Conservation (phyloP, 805 yeast genomes). For the Wickerhamiella brachini region DNA sequence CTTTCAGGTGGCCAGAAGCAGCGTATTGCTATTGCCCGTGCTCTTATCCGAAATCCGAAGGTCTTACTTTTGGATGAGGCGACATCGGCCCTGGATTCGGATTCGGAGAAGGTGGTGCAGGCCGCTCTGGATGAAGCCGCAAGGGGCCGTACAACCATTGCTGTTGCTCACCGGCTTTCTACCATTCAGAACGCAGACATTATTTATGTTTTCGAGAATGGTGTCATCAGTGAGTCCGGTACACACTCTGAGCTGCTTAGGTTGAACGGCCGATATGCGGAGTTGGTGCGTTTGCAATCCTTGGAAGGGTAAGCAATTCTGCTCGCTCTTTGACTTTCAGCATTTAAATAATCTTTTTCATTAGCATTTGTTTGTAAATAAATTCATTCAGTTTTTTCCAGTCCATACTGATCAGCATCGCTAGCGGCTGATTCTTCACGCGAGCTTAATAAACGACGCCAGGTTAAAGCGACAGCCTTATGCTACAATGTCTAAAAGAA, state of each 20-base stretch:
- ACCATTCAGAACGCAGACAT: conserved; percentile 51
- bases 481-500: too few relatives aligned
- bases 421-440: too few relatives aligned
- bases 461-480: too few relatives aligned
- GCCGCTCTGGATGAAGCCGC: conserved; percentile 58
- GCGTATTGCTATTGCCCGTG: conserved; percentile 63
- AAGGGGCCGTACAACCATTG: conserved; percentile 58
- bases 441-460: too few relatives aligned
- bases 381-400: too few relatives aligned
- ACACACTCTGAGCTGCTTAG: conserved; percentile 36
- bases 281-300: conserved; percentile 28
- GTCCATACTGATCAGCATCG: too few relatives aligned
- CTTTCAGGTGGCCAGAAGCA: conserved; percentile 70
- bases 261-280: conserved; percentile 26
- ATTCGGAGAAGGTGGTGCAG: conserved; percentile 69
- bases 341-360: too few relatives aligned
- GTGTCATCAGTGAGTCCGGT: conserved; percentile 49
- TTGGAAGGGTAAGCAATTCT: conserved; percentile 15
- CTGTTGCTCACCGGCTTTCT: conserved; percentile 74
- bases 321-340: too few relatives aligned
- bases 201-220: conserved; percentile 48
- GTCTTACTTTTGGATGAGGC: conserved; percentile 57
- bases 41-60: conserved; percentile 51
- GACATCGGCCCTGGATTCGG: conserved; percentile 50
- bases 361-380: too few relatives aligned